Evolutionary conservation across 768 basidiomycete genomes (phyloP).

Genomic region (Kwoniella dendrophila): DNA sequence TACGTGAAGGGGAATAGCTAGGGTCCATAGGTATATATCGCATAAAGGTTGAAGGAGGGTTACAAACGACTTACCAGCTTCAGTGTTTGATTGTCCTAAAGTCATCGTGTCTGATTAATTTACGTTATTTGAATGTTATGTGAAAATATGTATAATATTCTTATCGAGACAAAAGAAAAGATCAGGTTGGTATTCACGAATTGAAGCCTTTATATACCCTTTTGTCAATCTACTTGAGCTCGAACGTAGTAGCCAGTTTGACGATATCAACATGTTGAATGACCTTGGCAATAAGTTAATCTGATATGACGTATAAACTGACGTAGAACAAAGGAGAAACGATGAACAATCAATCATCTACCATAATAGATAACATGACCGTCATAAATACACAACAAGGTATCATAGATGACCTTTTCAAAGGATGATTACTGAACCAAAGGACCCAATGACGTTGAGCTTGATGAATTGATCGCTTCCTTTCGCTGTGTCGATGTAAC

Average conservation of each 20-base stretch:
- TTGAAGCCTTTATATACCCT: slow-evolving; percentile 5
- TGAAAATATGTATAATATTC: background rate
- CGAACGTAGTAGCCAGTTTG: too few relatives aligned
- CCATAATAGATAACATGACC: too few relatives aligned
- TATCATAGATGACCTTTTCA: too few relatives aligned
- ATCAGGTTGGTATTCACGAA: background rate
- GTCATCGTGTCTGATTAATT: slow-evolving; percentile 9
- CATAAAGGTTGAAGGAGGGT: background rate
- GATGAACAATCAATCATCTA: too few relatives aligned
- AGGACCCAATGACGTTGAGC: background rate
- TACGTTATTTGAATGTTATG: background rate
- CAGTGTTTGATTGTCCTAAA: slow-evolving; percentile 19
- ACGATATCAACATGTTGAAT: too few relatives aligned
- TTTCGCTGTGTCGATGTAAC: background rate
- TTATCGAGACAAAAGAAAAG: background rate
- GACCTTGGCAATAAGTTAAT: background rate
- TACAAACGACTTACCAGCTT: slow-evolving; percentile 16
- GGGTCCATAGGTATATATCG: background rate
- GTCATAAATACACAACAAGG: too few relatives aligned
- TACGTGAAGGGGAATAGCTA: background rate
- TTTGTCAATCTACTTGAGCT: too few relatives aligned
- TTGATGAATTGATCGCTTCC: too few relatives aligned
- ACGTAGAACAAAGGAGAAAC: slow-evolving; percentile 24
- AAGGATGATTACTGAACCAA: background rate
- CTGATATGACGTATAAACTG: slow-evolving; percentile 3